Evolutionary conservation across 192 early-diverging fungal genomes (phyloP).

Genomic region (Backusella mclennaniae): DNA sequence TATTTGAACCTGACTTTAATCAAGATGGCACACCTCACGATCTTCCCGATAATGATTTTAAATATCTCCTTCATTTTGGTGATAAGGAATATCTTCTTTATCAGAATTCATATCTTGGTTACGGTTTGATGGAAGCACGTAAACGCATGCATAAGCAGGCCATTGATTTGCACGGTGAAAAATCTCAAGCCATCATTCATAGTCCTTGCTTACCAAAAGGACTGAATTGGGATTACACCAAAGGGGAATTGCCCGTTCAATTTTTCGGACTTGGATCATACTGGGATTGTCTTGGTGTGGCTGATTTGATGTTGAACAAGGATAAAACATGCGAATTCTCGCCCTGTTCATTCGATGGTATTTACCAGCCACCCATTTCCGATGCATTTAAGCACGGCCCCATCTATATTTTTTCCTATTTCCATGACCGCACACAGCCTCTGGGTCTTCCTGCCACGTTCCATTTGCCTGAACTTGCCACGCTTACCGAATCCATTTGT

Average conservation of each 20-base stretch:
- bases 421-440: constrained; percentile 76
- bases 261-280: constrained; percentile 10
- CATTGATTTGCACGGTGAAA: constrained; percentile 17
- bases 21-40: constrained; percentile 35
- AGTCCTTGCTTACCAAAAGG: constrained; percentile 54
- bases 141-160: constrained; percentile 28
- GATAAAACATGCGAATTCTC: constrained; percentile 40
- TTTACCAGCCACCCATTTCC: constrained; percentile 70
- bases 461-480: constrained; percentile 55
- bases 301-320: constrained; percentile 62
- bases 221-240: constrained; percentile 12
- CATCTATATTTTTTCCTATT: constrained; percentile 87
- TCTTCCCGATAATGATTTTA: constrained; percentile 55
- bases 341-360: constrained; percentile 81
- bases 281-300: constrained; percentile 32
- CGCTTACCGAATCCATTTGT: constrained; percentile 62
- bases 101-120: constrained; percentile 88
- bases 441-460: constrained; percentile 59
- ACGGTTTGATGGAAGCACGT: constrained; percentile 83
- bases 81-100: constrained; percentile 71
- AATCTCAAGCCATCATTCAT: constrained; percentile 34
- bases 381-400: constrained; percentile 62
- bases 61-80: constrained; percentile 60
- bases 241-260: background rate
- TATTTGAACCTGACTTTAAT: constrained; percentile 70